These are phyloP conservation scores for Boletellus ananas DNA, from an alignment of 768 basidiomycete genomes.

Conservation along the genomic window DNA sequence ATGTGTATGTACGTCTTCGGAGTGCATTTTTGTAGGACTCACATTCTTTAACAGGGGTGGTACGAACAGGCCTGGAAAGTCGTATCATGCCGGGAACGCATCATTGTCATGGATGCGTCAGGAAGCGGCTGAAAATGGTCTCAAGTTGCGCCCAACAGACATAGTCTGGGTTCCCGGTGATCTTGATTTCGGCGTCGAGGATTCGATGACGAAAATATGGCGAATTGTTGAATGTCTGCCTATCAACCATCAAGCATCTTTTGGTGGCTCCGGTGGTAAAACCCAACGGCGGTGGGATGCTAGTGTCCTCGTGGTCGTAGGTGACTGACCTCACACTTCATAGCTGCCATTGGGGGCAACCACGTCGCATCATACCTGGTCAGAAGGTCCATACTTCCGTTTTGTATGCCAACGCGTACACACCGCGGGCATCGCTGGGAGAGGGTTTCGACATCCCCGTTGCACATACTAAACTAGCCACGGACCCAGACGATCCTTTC, in stretches of 20 bases:
- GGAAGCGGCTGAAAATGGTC: constrained; percentile 26
- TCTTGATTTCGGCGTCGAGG: constrained; percentile 15
- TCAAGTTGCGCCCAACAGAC: constrained; percentile 23
- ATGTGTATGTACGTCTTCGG: constrained; percentile 23
- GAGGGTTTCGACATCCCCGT: constrained; percentile 22
- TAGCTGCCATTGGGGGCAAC: constrained; percentile 15
- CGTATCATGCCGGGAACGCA: constrained; percentile 19
- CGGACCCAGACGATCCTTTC: neutral
- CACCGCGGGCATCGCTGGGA: constrained; percentile 15
- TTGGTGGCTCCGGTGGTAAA: constrained; percentile 15
- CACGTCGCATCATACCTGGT: constrained; percentile 26
- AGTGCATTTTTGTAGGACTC: neutral
- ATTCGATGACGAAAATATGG: constrained; percentile 20
- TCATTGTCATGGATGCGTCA: constrained; percentile 33
- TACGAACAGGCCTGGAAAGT: constrained; percentile 16
- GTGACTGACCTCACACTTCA: neutral
- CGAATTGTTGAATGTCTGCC: constrained; percentile 16
- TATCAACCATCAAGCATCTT: constrained; percentile 20
- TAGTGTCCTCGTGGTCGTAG: neutral
- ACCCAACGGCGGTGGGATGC: constrained; percentile 17
- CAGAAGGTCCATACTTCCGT: constrained; percentile 25
- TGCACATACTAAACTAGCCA: neutral
- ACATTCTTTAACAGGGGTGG: constrained; percentile 17
- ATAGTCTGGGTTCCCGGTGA: constrained; percentile 25
- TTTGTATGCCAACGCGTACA: constrained; percentile 17